phyloP scores from a whole-genome alignment of 2,329 filamentous ascomycete species.

The Microdochium paspali region DNA sequence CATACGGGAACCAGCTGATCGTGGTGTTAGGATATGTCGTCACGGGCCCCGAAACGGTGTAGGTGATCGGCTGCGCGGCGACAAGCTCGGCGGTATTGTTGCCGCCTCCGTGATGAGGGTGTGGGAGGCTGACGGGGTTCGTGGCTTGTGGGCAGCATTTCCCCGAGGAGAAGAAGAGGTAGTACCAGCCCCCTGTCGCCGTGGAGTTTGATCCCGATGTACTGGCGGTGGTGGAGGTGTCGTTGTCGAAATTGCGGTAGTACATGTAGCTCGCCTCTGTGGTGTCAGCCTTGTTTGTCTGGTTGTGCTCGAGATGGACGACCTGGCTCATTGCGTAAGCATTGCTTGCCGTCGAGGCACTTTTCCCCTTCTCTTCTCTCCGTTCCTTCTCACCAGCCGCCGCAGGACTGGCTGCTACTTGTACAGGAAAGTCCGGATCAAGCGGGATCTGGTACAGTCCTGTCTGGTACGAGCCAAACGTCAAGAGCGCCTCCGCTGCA shows the following conservation, averaged over 20 bases:
- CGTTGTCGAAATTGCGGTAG: not conserved
- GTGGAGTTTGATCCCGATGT: not conserved
- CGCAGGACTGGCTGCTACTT: slow-evolving; percentile 9
- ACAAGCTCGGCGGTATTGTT: not conserved
- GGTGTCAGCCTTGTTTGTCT: slow-evolving; percentile 7
- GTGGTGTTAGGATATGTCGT: not conserved
- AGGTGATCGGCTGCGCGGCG: not conserved
- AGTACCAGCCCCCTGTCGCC: slow-evolving; percentile 6
- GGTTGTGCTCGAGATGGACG: slow-evolving; percentile 5
- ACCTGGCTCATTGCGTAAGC: slow-evolving; percentile 1
- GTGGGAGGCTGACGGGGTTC: not conserved
- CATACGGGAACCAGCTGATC: slow-evolving; percentile 7
- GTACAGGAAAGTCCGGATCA: slow-evolving; percentile 5
- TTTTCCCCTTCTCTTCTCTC: too few relatives aligned
- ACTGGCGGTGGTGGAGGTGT: not conserved
- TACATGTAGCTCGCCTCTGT: slow-evolving; percentile 10
- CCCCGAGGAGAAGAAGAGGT: slow-evolving; percentile 13
- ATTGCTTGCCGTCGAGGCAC: too few relatives aligned
- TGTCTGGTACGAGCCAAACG: slow-evolving; percentile 14
- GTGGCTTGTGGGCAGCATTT: slow-evolving; percentile 9
- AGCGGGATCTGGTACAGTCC: slow-evolving; percentile 14
- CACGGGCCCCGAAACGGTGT: not conserved
- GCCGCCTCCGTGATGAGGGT: not conserved
- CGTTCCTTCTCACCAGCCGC: too few relatives aligned
- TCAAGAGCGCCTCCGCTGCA: slow-evolving; percentile 6